Evolutionary conservation across 2,329 filamentous ascomycete species (phyloP), one percentile per base, ranked within the genome.

Genomic region (Lachnellula occidentalis): DNA sequence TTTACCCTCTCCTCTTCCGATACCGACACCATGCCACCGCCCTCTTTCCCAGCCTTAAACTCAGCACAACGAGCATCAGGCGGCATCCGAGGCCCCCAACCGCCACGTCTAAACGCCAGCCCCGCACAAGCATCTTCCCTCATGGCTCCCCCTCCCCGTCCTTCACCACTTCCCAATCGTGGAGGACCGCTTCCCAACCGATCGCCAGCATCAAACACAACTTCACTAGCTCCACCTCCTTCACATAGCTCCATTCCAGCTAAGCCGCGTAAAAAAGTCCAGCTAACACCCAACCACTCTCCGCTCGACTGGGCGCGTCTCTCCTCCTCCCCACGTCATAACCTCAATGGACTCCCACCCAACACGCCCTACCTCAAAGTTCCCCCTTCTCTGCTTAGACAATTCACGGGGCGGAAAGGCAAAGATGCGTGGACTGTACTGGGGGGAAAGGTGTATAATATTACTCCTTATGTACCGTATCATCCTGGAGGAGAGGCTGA

Each of bases 301-400:
- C 92, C 94, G 0, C 83, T 99, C 12, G 94, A 99, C 79, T 99
- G 94, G 94, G 94, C 94, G 12, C 84, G 87, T 5, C 80, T 96
- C 1, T 81, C 83, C 1, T 77, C 78, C 19, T 73, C 78, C 47
- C 83, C 86, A 2, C 74, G 73, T 31, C 76, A 81, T 31, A 86
- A 90, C 59, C 81, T 91, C 24, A 86, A 87, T n/a, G 82, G 82
- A 39, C 61, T 87, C 57, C 64, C 80, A 60, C 60, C 77, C 1
- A 69, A 71, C 6, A 73, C 76, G 3, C 74, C 79, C 55, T 78
- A 83, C 76, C 73, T 89, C 42, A 84, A 88, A 45, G 90, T 99
- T 36, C 89, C 92, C 5, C 92, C 92, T 1, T 85, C 85, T 5
- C 82, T 90, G 78, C 78, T 99, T 12, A 87, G 86, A 68, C 72